Evolutionary conservation across 176 grass and related monocot species (phyloP).

Genomic region (Musa schizocarpa): DNA sequence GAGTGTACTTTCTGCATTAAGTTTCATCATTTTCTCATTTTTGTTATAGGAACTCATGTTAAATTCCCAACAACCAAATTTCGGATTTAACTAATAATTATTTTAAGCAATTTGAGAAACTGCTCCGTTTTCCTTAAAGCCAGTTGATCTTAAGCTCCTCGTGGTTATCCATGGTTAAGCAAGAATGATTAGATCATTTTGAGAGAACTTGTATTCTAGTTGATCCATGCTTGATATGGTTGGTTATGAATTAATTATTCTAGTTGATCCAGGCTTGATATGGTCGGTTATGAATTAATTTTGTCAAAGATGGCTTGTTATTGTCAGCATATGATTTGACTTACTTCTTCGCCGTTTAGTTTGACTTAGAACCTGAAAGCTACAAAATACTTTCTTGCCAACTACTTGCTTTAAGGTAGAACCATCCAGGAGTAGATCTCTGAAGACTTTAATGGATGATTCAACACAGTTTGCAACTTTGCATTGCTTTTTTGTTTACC

Average conservation of each 20-base stretch:
- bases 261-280: not conserved
- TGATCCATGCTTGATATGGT: not conserved
- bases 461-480: not conserved
- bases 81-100: no score
- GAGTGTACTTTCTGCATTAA: no score
- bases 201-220: not conserved
- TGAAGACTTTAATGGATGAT: not conserved
- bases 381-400: not conserved
- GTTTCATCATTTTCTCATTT: no score
- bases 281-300: not conserved
- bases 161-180: no score
- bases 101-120: no score
- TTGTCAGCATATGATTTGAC: not conserved
- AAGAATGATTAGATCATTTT: not conserved
- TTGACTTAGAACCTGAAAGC: not conserved
- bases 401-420: not conserved
- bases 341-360: not conserved
- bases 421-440: not conserved
- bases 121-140: no score
- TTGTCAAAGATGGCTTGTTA: not conserved
- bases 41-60: no score
- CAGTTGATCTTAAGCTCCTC: no score
- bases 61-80: no score
- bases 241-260: not conserved
- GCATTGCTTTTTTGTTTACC: not conserved